phyloP scores from a whole-genome alignment of 1,284 basidiomycete genomes.

The Leccinum holopus region DNA sequence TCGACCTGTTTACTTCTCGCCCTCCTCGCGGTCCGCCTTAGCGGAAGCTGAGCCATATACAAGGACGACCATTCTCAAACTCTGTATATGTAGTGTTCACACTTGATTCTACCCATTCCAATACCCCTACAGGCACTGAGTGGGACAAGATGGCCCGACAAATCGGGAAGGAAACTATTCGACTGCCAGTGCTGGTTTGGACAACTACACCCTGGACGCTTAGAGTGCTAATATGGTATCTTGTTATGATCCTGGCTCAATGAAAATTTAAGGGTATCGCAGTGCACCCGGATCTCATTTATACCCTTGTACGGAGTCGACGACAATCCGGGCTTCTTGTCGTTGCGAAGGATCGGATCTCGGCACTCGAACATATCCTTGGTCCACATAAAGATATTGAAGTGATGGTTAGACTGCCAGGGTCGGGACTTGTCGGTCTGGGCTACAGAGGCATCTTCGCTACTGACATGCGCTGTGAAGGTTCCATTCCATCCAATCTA shows the following conservation, averaged over 20 bases:
- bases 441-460: constrained; percentile 72
- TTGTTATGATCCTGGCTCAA: constrained; percentile 5
- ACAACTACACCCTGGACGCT: constrained; percentile 99
- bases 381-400: constrained; percentile 42
- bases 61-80: constrained; percentile 85
- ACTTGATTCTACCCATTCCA: constrained; percentile 38
- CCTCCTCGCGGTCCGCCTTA: constrained; percentile 90
- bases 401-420: constrained; percentile 50
- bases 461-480: constrained; percentile 18
- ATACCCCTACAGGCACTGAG: constrained; percentile 16
- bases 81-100: constrained; percentile 87
- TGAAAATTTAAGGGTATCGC: constrained; percentile 72
- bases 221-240: constrained; percentile 85
- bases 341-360: constrained; percentile 70
- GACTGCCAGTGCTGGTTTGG: constrained; percentile 76
- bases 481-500: background rate
- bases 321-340: constrained; percentile 46
- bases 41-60: constrained; percentile 82
- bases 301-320: constrained; percentile 56
- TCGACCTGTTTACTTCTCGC: constrained; percentile 94
- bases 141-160: constrained; percentile 20
- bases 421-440: constrained; percentile 64
- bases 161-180: constrained; percentile 36
- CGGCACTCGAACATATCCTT: constrained; percentile 51
- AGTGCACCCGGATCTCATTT: constrained; percentile 73